These are phyloP conservation scores for Vishniacozyma victoriae DNA, from an alignment of 768 basidiomycete genomes.

Conservation along the genomic window DNA sequence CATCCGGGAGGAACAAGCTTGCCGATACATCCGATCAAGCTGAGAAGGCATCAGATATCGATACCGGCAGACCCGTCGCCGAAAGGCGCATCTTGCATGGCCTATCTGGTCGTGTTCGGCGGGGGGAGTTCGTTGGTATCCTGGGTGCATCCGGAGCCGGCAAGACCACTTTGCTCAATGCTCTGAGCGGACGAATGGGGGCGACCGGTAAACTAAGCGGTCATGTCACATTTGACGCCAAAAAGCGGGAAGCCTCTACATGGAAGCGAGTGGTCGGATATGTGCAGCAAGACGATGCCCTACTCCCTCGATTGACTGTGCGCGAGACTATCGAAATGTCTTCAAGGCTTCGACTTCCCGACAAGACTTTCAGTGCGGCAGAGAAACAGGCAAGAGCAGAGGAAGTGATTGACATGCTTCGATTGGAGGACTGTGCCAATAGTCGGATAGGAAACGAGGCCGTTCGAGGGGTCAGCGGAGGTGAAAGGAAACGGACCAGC, in stretches of 20 bases:
- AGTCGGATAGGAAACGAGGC: conserved; percentile 75
- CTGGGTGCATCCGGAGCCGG: conserved; percentile 97
- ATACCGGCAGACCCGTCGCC: too few species aligned
- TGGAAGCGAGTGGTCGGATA: conserved; percentile 86
- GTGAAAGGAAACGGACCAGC: too few species aligned
- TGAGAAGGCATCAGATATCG: too few species aligned
- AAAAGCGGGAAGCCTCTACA: conserved; percentile 69
- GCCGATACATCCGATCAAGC: too few species aligned
- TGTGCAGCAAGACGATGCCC: conserved; percentile 96
- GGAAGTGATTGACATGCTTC: conserved; percentile 93
- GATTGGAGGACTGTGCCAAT: conserved; percentile 81
- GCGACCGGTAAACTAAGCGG: conserved; percentile 75
- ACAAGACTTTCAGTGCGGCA: conserved; percentile 93
- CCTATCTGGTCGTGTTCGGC: conserved; percentile 75
- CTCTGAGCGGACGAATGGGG: conserved; percentile 80
- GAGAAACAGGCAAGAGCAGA: conserved; percentile 91
- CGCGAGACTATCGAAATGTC: conserved; percentile 96
- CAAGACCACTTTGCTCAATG: conserved; percentile 93
- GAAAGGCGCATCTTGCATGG: too few species aligned
- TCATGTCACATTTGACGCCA: conserved; percentile 69
- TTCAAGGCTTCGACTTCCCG: conserved; percentile 77
- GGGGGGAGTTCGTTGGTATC: conserved; percentile 87
- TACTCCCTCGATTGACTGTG: conserved; percentile 95
- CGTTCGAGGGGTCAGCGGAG: conserved; percentile 98
- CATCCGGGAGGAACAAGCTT: too few species aligned